A percentile compares a stretch with the other conserved stretches of the same genome.
These are phyloP conservation scores for Psophocarpus tetragonolobus DNA, from an alignment of 306 rosid species.

Conservation along the genomic window DNA sequence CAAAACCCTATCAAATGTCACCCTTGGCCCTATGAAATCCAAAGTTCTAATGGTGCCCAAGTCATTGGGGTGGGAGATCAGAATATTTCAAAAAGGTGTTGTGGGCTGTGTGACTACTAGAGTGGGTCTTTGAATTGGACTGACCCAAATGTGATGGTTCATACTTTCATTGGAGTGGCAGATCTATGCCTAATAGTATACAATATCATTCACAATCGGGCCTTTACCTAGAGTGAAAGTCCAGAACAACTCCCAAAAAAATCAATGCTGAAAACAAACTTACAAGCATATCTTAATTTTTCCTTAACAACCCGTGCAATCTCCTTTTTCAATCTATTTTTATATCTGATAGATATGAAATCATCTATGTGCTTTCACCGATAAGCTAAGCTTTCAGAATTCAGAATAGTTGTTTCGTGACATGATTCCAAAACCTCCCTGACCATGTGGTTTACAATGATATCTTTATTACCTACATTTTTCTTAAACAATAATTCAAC, in stretches of 20 bases:
- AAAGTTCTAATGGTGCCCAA: background rate
- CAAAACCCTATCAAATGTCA: background rate
- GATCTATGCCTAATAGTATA: background rate
- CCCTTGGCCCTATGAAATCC: background rate
- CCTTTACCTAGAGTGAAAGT: background rate
- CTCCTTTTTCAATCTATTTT: conserved; percentile 1
- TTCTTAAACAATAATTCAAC: background rate
- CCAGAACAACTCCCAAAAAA: background rate
- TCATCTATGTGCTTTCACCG: background rate
- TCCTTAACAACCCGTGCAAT: background rate
- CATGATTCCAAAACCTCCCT: background rate
- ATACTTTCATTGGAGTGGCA: background rate
- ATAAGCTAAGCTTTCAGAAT: background rate
- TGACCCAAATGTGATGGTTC: background rate
- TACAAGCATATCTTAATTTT: background rate
- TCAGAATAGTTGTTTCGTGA: background rate
- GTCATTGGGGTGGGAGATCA: background rate
- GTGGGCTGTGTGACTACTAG: background rate
- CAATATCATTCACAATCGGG: too few species aligned
- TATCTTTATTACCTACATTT: background rate
- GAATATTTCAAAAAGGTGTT: background rate
- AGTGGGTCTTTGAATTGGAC: background rate
- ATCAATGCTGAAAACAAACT: background rate
- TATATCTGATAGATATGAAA: background rate
- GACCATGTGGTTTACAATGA: background rate